Percentiles rank a stretch among this genome's conserved stretches.
Evolutionary conservation across 306 rosid species (phyloP).

Genomic region (Vigna trinervia): DNA sequence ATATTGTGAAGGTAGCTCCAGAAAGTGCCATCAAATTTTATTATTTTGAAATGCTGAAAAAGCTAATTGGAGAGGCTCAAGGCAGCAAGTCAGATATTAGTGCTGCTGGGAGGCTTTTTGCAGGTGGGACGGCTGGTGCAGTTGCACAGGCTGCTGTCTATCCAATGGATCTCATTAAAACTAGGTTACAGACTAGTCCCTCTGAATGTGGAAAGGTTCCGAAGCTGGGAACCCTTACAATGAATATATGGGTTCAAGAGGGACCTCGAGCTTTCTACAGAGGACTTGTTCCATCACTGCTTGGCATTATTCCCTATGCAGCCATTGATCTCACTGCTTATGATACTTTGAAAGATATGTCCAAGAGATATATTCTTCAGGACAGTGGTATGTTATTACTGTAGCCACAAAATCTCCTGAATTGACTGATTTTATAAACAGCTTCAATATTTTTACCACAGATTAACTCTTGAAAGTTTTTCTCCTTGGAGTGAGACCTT

Average conservation of each 20-base stretch:
- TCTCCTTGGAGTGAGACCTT: conserved; percentile 12
- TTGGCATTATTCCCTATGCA: conserved; percentile 64
- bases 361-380: conserved; percentile 54
- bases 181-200: conserved; percentile 61
- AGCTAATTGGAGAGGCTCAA: conserved; percentile 43
- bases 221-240: conserved; percentile 52
- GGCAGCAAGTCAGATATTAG: conserved; percentile 52
- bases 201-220: conserved; percentile 58
- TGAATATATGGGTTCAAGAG: conserved; percentile 62
- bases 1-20: conserved; percentile 59
- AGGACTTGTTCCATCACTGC: conserved; percentile 60
- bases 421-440: conserved; percentile 9
- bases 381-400: conserved; percentile 53
- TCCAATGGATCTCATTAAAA: conserved; percentile 59
- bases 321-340: conserved; percentile 64
- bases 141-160: conserved; percentile 58
- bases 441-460: background rate
- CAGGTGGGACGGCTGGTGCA: conserved; percentile 63
- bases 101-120: conserved; percentile 51
- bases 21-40: conserved; percentile 63
- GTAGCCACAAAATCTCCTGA: conserved; percentile 28
- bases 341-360: conserved; percentile 57
- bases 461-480: background rate
- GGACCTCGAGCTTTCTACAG: conserved; percentile 63
- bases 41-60: conserved; percentile 57